phyloP scores from a whole-genome alignment of 169 alveolate genomes.

The Neospora caninum region DNA sequence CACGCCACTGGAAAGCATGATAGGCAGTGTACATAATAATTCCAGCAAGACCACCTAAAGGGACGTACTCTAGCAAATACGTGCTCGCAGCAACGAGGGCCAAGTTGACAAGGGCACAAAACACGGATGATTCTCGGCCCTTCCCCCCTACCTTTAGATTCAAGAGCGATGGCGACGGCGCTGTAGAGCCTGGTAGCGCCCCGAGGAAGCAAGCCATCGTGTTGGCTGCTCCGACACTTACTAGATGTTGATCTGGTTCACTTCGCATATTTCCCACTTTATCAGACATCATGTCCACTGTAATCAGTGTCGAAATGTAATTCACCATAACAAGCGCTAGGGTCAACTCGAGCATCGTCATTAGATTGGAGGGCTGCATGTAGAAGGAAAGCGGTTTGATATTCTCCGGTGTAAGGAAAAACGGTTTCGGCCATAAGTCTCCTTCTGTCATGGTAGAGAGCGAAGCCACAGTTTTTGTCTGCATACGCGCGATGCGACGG shows the following conservation, averaged over 20 bases:
- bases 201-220: conserved; percentile 46
- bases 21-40: conserved; percentile 48
- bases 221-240: conserved; percentile 43
- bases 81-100: conserved; percentile 32
- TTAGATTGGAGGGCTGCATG: neutral
- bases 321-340: conserved; percentile 36
- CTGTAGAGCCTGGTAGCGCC: conserved; percentile 51
- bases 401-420: conserved; percentile 9
- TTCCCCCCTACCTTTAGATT: conserved; percentile 22
- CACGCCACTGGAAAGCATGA: conserved; percentile 38
- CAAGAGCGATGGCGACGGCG: conserved; percentile 39
- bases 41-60: conserved; percentile 55
- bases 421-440: conserved; percentile 12
- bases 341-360: conserved; percentile 35
- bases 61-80: conserved; percentile 31
- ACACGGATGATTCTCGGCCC: conserved; percentile 38
- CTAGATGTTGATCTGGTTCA: conserved; percentile 28
- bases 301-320: conserved; percentile 44
- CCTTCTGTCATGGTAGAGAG: neutral
- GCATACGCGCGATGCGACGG: neutral
- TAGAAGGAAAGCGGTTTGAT: neutral
- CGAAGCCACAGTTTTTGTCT: conserved; percentile 40
- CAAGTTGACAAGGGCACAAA: conserved; percentile 23
- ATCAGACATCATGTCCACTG: conserved; percentile 39
- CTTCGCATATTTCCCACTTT: neutral